Base-by-base conservation (phyloP, 495 filamentous ascomycete genomes). In the Neurospora sp. region DNA sequence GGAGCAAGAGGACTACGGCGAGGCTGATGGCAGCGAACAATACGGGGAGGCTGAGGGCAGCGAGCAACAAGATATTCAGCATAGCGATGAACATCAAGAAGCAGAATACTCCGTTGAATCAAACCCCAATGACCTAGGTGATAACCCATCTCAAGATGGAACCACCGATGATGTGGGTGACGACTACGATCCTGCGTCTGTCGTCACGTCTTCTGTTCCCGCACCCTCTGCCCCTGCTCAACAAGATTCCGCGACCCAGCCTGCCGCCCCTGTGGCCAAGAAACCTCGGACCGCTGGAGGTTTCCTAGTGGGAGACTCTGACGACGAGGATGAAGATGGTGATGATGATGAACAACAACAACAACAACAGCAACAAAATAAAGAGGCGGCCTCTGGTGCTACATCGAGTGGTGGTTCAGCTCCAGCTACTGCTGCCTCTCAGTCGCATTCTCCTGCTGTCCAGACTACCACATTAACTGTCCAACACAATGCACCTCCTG, bases 221-320 rank as follows among this genome's bases (percentile, higher is more conserved):
- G 72, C 73, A 65, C 59, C 68, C 47, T 45, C 71, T 35, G 44
- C 22, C 22, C 22, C 53, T 61, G 22, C 53, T 61, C 53, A 61
- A 61, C 1, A 31, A 61, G 22, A 61, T 53, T 53, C 45, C 45
- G 18, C 40, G 40, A 41, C 40, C 35, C 80, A 81, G 69, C 73
- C 74, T 47, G 73, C 71, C 27, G 79, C 79, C 73, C 74, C 77
- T 44, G 81, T 78, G 7, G 71, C 79, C 1, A 82, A 85, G 77
- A 91, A 90, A 83, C 86, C 90, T 71, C 90, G 89, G 80, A 93
- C 88, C 45, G 90, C 90, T 74, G 92, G 91, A 76, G 93, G 93
- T 74, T 94, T 95, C 86, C 85, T 93, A 79, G 89, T 90, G 75
- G 92, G 92, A 82, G 91, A 93, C 78, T 90, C 89, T 65, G 90